Conservation (phyloP, 805 yeast genomes). For the Hanseniaspora osmophila region DNA sequence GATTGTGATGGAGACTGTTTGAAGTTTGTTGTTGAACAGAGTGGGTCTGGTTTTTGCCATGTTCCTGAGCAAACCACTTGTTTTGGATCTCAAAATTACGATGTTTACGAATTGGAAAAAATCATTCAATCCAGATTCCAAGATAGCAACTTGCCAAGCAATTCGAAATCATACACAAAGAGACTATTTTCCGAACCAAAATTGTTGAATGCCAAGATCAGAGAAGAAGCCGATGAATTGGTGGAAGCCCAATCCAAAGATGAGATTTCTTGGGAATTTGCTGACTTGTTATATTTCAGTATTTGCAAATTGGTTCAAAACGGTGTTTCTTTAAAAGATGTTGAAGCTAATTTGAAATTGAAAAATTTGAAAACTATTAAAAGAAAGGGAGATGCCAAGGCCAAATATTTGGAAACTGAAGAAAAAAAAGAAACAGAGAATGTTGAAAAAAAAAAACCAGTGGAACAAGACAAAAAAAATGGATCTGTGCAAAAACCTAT, state of each 20-base stretch:
- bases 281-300: slow-evolving; percentile 75
- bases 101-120: slow-evolving; percentile 49
- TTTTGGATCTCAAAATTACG: slow-evolving; percentile 51
- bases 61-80: slow-evolving; percentile 60
- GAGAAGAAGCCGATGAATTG: slow-evolving; percentile 93
- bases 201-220: slow-evolving; percentile 71
- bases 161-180: slow-evolving; percentile 60
- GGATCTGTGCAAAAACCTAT: slow-evolving; percentile 17
- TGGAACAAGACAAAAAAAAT: slow-evolving; percentile 11
- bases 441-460: slow-evolving; percentile 11
- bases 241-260: slow-evolving; percentile 61
- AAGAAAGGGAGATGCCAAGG: slow-evolving; percentile 92
- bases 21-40: slow-evolving; percentile 73
- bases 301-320: slow-evolving; percentile 56
- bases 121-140: slow-evolving; percentile 49
- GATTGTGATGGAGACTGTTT: slow-evolving; percentile 93
- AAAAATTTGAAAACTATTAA: slow-evolving; percentile 81
- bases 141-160: slow-evolving; percentile 44
- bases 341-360: slow-evolving; percentile 70
- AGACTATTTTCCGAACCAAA: slow-evolving; percentile 69
- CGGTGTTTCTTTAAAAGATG: slow-evolving; percentile 68
- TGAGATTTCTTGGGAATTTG: slow-evolving; percentile 92
- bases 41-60: slow-evolving; percentile 89
- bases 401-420: slow-evolving; percentile 33
- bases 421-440: too few species aligned